phyloP scores from a whole-genome alignment of 1,284 basidiomycete species.

The Austroboletus niveus region DNA sequence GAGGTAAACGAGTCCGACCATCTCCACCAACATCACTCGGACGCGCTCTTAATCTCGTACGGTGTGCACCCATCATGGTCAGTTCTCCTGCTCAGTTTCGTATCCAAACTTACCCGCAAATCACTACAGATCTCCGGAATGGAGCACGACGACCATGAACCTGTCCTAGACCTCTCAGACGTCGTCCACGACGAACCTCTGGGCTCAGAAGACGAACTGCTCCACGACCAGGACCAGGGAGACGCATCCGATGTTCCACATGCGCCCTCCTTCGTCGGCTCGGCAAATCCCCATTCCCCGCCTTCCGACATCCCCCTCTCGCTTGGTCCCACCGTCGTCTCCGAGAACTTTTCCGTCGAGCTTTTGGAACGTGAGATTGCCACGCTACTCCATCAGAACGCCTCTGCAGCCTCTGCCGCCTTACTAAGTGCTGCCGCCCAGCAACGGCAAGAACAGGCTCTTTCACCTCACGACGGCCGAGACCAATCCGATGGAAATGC shows the following conservation, averaged over 20 bases:
- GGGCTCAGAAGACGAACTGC: constrained; percentile 31
- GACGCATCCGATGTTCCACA: constrained; percentile 26
- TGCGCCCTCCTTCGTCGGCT: constrained; percentile 30
- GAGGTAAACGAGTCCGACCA: constrained; percentile 27
- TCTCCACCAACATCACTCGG: constrained; percentile 17
- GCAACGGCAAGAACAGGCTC: constrained; percentile 49
- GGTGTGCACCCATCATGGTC: constrained; percentile 21
- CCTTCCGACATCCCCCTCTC: constrained; percentile 26
- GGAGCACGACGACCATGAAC: constrained; percentile 61
- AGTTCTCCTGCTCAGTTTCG: constrained; percentile 1
- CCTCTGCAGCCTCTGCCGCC: constrained; percentile 59
- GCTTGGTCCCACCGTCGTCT: constrained; percentile 18
- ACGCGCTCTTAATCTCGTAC: constrained; percentile 20
- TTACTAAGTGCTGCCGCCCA: constrained; percentile 59
- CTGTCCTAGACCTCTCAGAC: constrained; percentile 69
- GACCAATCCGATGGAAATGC: constrained; percentile 8
- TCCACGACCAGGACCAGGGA: constrained; percentile 36
- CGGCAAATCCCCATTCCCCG: constrained; percentile 18
- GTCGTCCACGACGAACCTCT: constrained; percentile 75
- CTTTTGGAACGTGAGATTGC: constrained; percentile 74
- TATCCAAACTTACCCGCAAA: neutral
- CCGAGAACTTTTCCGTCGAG: constrained; percentile 57
- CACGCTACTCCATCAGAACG: constrained; percentile 65
- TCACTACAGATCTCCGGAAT: constrained; percentile 35
- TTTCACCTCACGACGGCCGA: constrained; percentile 13